Percentiles rank a stretch among this genome's conserved stretches.
Conservation (phyloP, 495 filamentous ascomycete species). For the Podospora fimiseda region DNA sequence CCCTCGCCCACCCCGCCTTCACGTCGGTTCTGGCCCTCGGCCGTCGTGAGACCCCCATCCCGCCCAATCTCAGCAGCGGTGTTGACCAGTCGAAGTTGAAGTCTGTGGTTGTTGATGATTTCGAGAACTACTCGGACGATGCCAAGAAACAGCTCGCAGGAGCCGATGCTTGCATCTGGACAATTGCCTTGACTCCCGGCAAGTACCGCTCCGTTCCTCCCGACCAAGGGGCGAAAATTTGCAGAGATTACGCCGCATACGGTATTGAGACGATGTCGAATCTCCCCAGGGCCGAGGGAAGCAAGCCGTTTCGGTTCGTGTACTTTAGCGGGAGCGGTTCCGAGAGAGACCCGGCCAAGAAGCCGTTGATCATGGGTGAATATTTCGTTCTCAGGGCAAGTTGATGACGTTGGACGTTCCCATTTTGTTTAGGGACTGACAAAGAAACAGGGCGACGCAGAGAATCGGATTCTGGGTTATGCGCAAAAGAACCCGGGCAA, state of each 20-base stretch:
- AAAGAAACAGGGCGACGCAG: constrained; percentile 35
- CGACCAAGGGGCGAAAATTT: constrained; percentile 35
- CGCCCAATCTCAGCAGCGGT: constrained; percentile 2
- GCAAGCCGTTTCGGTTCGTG: constrained; percentile 38
- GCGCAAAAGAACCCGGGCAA: constrained; percentile 19
- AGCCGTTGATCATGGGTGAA: constrained; percentile 29
- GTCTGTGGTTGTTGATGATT: constrained; percentile 35
- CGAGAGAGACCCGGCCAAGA: constrained; percentile 34
- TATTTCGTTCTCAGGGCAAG: constrained; percentile 39
- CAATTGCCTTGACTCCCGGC: constrained; percentile 38
- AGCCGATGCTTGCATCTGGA: constrained; percentile 51
- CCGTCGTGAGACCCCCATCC: constrained; percentile 20
- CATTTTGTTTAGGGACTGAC: not conserved
- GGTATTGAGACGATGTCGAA: constrained; percentile 35
- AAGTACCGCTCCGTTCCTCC: constrained; percentile 27
- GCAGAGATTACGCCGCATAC: constrained; percentile 35
- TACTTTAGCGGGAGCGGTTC: constrained; percentile 40
- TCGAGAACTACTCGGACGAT: constrained; percentile 36
- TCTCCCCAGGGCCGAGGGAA: constrained; percentile 4
- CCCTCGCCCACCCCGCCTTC: constrained; percentile 31
- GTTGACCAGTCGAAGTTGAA: constrained; percentile 34
- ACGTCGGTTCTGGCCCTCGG: constrained; percentile 39
- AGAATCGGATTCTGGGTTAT: constrained; percentile 37
- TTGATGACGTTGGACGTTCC: constrained; percentile 1
- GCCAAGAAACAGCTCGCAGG: constrained; percentile 35